phyloP scores from a whole-genome alignment of 75 land plant genomes.

The Picea glauca region DNA sequence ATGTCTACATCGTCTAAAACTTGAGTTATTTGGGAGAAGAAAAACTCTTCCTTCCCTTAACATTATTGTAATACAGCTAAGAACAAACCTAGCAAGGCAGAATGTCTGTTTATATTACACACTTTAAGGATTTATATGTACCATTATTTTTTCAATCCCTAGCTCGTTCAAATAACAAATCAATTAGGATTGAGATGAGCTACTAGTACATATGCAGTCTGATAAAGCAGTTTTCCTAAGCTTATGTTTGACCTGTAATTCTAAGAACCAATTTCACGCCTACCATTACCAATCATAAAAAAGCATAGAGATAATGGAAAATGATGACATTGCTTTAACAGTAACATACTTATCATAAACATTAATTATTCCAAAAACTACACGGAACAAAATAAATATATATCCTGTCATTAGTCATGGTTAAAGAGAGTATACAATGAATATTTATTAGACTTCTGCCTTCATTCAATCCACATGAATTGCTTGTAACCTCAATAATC shows the following conservation, averaged over 20 bases:
- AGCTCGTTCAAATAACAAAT: background rate
- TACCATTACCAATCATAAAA: background rate
- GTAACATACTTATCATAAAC: background rate
- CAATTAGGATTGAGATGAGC: slow-evolving; percentile 2
- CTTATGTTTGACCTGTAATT: background rate
- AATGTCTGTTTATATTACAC: background rate
- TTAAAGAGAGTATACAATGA: background rate
- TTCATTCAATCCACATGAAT: background rate
- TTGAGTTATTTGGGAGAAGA: background rate
- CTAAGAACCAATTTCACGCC: background rate
- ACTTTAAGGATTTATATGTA: background rate
- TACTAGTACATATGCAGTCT: background rate
- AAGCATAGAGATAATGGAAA: background rate
- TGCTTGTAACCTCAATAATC: background rate
- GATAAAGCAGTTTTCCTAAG: background rate
- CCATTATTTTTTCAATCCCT: background rate
- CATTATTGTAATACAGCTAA: background rate
- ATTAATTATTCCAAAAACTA: background rate
- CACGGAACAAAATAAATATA: background rate
- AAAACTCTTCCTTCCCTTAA: background rate
- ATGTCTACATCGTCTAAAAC: background rate
- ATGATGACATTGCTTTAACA: slow-evolving; percentile 1
- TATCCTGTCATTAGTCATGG: background rate
- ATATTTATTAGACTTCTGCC: background rate
- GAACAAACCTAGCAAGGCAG: background rate